Evolutionary conservation across 148 eudicot genomes (phyloP).

Genomic region (Selenicereus undatus): DNA sequence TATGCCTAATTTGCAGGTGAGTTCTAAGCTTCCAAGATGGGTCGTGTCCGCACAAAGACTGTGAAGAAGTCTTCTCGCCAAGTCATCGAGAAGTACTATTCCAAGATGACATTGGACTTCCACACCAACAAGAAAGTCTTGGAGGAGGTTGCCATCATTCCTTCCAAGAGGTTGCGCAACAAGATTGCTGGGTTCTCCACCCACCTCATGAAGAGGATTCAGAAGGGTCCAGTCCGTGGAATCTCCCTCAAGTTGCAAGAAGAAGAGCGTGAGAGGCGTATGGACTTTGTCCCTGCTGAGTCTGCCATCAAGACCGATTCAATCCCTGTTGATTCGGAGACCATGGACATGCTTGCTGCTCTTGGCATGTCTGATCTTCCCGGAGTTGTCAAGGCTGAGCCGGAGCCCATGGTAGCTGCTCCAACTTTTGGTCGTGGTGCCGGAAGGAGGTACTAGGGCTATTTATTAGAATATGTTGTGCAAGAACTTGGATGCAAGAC

Average conservation of each 20-base stretch:
- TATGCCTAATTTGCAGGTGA: not conserved
- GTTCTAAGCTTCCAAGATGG: conserved; percentile 22
- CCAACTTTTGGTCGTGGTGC: conserved; percentile 20
- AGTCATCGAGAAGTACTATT: conserved; percentile 34
- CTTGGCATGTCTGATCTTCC: conserved; percentile 36
- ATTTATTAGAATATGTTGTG: not conserved
- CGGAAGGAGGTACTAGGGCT: conserved; percentile 25
- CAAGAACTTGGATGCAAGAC: not conserved
- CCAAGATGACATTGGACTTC: conserved; percentile 36
- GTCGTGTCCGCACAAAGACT: conserved; percentile 37
- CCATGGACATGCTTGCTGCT: conserved; percentile 34
- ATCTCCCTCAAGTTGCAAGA: conserved; percentile 39
- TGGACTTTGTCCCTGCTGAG: conserved; percentile 39
- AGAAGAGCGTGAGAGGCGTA: conserved; percentile 37
- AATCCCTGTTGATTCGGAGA: conserved; percentile 31
- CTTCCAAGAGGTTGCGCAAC: conserved; percentile 40
- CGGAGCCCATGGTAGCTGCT: conserved; percentile 16
- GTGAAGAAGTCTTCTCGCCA: conserved; percentile 34
- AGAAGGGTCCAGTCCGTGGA: conserved; percentile 38
- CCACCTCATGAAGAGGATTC: conserved; percentile 42
- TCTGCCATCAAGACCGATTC: conserved; percentile 30
- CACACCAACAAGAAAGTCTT: conserved; percentile 44
- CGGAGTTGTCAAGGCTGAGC: conserved; percentile 29
- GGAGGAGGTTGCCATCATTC: conserved; percentile 40
- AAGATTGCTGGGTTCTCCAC: conserved; percentile 44